These are phyloP conservation scores for Calonectria pseudoturangicola DNA, from an alignment of 2,329 filamentous ascomycete species.

Conservation along the genomic window DNA sequence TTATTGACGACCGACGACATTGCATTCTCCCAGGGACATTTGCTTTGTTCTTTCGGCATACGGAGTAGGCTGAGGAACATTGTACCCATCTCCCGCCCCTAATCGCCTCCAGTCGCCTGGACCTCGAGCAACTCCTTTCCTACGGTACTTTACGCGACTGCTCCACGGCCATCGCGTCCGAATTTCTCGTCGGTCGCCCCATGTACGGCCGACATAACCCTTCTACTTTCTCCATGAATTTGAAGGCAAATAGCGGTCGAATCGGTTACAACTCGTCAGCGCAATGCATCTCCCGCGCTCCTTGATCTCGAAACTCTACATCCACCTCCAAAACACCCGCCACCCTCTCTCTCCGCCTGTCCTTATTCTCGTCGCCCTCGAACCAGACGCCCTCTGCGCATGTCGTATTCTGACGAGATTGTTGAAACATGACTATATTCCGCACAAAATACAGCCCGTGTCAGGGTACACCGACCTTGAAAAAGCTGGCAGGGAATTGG, in stretches of 20 bases:
- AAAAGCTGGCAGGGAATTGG: constrained; percentile 84
- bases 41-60: constrained; percentile 29
- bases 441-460: constrained; percentile 97
- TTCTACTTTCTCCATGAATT: constrained; percentile 53
- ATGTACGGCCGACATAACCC: constrained; percentile 34
- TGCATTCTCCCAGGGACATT: constrained; percentile 29
- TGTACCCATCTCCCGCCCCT: background rate
- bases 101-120: background rate
- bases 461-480: constrained; percentile 93
- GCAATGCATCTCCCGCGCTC: constrained; percentile 95
- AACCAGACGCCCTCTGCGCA: constrained; percentile 95
- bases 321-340: constrained; percentile 88
- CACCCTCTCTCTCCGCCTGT: constrained; percentile 95
- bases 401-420: constrained; percentile 94
- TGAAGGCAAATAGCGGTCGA: constrained; percentile 45
- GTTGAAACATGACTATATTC: constrained; percentile 98
- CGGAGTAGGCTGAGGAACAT: constrained; percentile 18
- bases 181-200: constrained; percentile 37
- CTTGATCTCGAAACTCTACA: constrained; percentile 93
- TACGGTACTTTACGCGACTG: constrained; percentile 48
- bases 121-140: background rate
- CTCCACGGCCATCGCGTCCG: constrained; percentile 42
- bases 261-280: constrained; percentile 38
- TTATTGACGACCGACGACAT: constrained; percentile 32
- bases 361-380: constrained; percentile 92